A percentile compares a stretch with the other conserved stretches of the same genome.
Conservation (phyloP, 495 filamentous ascomycete species). For the Massariosphaeria phaeospora region DNA sequence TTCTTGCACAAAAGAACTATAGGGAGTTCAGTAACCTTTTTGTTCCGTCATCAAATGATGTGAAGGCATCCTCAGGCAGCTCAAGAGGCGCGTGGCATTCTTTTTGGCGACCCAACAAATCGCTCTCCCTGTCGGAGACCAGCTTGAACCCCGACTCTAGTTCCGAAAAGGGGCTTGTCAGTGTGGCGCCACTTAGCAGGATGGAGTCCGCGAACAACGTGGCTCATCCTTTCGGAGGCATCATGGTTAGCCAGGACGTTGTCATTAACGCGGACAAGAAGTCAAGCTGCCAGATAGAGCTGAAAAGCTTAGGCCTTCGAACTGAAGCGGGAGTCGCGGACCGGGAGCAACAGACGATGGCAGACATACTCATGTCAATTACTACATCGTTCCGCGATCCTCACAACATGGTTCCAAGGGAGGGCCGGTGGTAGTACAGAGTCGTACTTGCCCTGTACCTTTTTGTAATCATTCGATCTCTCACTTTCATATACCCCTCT, state of each 20-base stretch:
- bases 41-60: slow-evolving; percentile 31
- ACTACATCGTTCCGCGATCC: slow-evolving; percentile 30
- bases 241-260: slow-evolving; percentile 44
- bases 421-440: no score
- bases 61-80: background rate
- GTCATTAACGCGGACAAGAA: slow-evolving; percentile 33
- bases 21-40: slow-evolving; percentile 44
- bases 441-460: no score
- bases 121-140: slow-evolving; percentile 1
- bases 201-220: slow-evolving; percentile 51
- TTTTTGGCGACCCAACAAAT: slow-evolving; percentile 5
- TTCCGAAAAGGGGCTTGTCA: slow-evolving; percentile 41
- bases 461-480: no score
- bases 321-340: slow-evolving; percentile 29
- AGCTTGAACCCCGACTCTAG: slow-evolving; percentile 44
- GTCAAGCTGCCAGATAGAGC: slow-evolving; percentile 23
- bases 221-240: slow-evolving; percentile 37
- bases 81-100: background rate
- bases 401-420: no score
- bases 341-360: slow-evolving; percentile 36
- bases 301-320: slow-evolving; percentile 24
- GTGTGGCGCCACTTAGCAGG: background rate
- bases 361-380: slow-evolving; percentile 37
- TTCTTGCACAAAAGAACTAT: slow-evolving; percentile 49
- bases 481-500: background rate